Percentiles rank a stretch among this genome's conserved stretches.
Evolutionary conservation across 805 yeast genomes (phyloP).

Genomic region (Diddensiella transvaalensis): DNA sequence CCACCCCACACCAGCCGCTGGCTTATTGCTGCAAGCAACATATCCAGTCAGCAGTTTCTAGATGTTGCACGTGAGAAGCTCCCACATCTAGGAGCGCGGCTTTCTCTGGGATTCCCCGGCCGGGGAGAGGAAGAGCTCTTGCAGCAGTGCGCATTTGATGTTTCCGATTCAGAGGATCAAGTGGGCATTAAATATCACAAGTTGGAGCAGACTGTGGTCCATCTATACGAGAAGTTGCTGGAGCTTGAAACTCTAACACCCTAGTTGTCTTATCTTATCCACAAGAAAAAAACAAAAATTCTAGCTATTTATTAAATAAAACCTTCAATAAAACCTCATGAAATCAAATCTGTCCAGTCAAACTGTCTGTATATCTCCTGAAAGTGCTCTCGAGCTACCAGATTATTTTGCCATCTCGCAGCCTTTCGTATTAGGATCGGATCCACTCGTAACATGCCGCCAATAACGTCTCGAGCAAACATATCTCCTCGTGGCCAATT

Average conservation of each 20-base stretch:
- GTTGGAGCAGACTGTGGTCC: slow-evolving; percentile 41
- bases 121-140: slow-evolving; percentile 21
- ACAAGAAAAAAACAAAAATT: background rate
- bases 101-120: slow-evolving; percentile 22
- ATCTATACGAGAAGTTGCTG: slow-evolving; percentile 42
- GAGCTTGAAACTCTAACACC: slow-evolving; percentile 26
- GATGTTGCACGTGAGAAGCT: slow-evolving; percentile 27
- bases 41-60: slow-evolving; percentile 33
- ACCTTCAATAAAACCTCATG: background rate
- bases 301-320: background rate
- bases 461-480: slow-evolving; percentile 45
- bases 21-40: slow-evolving; percentile 34
- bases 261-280: background rate
- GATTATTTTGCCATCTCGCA: slow-evolving; percentile 30
- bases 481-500: slow-evolving; percentile 46
- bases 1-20: slow-evolving; percentile 33
- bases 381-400: slow-evolving; percentile 33
- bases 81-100: slow-evolving; percentile 24
- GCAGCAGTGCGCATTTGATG: slow-evolving; percentile 33
- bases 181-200: slow-evolving; percentile 40
- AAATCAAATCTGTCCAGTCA: slow-evolving; percentile 30
- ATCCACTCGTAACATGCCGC: slow-evolving; percentile 43
- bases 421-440: slow-evolving; percentile 35
- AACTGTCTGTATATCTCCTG: slow-evolving; percentile 36
- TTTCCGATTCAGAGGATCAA: slow-evolving; percentile 35